Evolutionary conservation across 768 basidiomycete species (phyloP).

Genomic region (Cyclocybe cylindracea): DNA sequence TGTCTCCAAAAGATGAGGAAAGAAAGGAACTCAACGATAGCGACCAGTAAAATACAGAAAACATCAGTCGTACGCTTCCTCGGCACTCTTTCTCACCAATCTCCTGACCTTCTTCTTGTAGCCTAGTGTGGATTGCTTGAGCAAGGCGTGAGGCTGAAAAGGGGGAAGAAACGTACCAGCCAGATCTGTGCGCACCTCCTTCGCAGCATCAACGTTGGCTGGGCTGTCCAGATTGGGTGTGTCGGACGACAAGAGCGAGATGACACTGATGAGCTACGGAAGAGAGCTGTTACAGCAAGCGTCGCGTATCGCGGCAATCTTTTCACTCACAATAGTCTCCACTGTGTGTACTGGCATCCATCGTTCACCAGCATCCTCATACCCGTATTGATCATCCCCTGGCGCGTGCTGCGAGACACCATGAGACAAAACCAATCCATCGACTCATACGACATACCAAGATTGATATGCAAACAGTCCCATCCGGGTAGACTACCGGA

Average conservation of each 20-base stretch:
- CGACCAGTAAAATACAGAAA: conserved; percentile 1
- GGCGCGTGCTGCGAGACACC: conserved; percentile 73
- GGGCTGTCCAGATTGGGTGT: conserved; percentile 91
- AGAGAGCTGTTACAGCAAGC: conserved; percentile 6
- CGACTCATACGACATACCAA: conserved; percentile 49
- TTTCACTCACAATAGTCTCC: conserved; percentile 81
- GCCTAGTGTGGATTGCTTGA: conserved; percentile 40
- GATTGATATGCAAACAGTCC: conserved; percentile 95
- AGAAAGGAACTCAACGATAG: neutral
- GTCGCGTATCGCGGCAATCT: conserved; percentile 15
- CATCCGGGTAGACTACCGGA: conserved; percentile 83
- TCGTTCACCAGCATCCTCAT: conserved; percentile 94
- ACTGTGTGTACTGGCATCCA: conserved; percentile 98
- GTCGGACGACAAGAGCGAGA: conserved; percentile 92
- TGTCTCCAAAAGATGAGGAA: neutral
- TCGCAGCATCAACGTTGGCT: conserved; percentile 95
- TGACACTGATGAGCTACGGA: conserved; percentile 87
- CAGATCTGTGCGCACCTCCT: conserved; percentile 71
- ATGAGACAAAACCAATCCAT: no score
- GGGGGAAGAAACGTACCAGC: conserved; percentile 42
- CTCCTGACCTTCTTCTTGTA: conserved; percentile 98
- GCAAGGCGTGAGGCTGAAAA: conserved; percentile 2
- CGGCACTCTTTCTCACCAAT: conserved; percentile 83
- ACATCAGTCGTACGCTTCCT: conserved; percentile 78
- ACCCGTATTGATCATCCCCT: conserved; percentile 95